Conservation (phyloP, 1,284 basidiomycete genomes). For the Ganoderma sinense region DNA sequence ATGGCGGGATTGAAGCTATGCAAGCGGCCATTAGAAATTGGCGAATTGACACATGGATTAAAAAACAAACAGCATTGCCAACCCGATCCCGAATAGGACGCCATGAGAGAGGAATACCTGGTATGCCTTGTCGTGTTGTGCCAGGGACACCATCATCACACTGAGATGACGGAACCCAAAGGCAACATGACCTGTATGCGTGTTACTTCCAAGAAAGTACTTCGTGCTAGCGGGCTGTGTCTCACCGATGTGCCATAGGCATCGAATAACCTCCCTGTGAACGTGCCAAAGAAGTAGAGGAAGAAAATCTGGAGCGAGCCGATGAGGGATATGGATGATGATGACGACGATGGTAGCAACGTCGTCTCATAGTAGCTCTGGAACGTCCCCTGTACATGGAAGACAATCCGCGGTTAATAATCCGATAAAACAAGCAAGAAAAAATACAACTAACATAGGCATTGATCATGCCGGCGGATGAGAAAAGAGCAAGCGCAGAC, state of each 20-base stretch:
- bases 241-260: slow-evolving; percentile 39
- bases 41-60: too few species aligned
- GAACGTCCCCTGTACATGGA: slow-evolving; percentile 42
- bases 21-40: background rate
- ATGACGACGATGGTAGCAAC: slow-evolving; percentile 42
- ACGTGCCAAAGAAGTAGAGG: slow-evolving; percentile 44
- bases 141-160: slow-evolving; percentile 46
- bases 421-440: slow-evolving; percentile 1
- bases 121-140: slow-evolving; percentile 41
- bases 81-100: slow-evolving; percentile 43
- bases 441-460: slow-evolving; percentile 38
- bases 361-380: slow-evolving; percentile 50
- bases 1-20: slow-evolving; percentile 20
- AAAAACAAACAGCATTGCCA: slow-evolving; percentile 39
- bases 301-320: slow-evolving; percentile 52
- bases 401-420: background rate
- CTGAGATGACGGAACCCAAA: slow-evolving; percentile 41
- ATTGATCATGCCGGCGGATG: slow-evolving; percentile 44
- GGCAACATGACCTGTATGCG: slow-evolving; percentile 38
- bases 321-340: slow-evolving; percentile 51
- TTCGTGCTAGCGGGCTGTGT: background rate
- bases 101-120: slow-evolving; percentile 48
- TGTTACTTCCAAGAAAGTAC: background rate
- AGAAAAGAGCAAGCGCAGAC: slow-evolving; percentile 40
- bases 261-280: slow-evolving; percentile 47